Base-by-base conservation (phyloP, 495 filamentous ascomycete genomes). In the Polyplosphaeria fusca region DNA sequence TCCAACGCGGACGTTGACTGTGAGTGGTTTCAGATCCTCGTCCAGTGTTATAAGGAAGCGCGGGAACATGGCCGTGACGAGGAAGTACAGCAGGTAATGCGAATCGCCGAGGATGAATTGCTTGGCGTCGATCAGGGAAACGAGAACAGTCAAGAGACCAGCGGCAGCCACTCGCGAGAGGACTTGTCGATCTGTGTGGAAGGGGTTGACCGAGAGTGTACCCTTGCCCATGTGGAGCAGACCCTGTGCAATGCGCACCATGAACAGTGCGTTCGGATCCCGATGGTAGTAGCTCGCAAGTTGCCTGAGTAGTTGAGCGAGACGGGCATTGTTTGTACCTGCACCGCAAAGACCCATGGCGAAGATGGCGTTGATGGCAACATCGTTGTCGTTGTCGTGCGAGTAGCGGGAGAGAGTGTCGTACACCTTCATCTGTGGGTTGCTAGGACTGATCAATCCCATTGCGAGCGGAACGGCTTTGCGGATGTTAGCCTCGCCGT, bases 351-450 rank as follows among this genome's bases (percentile, higher is more conserved):
- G 82, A 70, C 93, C 93, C 93, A 99, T 99, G 62, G 93, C 91
- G 67, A 99, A 96, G 68, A 99, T 97, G 69, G 93, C 91, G 66
- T 96, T 99, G 69, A 99, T 83, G 24, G 93, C 93, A 32, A 99
- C 93, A 64, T 99, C 93, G 68, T 93, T 95, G 77, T 99, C 93
- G 63, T 94, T 99, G 75, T 99, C 93, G 79, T 99, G 93, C 60
- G 86, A 92, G 75, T 99, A 99, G 58, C 93, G 80, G n/a, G 94
- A 97, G 19, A 99, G 74, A 0, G 93, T 97, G 68, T 99, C 93
- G 74, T 99, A 99, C 28, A 99, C 87, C 77, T 97, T 99, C 92
- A 99, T 99, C 70, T 97, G 94, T 5, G 93, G 93, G 74, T 97
- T 99, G 76, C 89, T 94, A 23, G 93, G 91, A 73, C 87, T 93